phyloP scores from a whole-genome alignment of 495 filamentous ascomycete genomes.

The Parathielavia appendiculata region DNA sequence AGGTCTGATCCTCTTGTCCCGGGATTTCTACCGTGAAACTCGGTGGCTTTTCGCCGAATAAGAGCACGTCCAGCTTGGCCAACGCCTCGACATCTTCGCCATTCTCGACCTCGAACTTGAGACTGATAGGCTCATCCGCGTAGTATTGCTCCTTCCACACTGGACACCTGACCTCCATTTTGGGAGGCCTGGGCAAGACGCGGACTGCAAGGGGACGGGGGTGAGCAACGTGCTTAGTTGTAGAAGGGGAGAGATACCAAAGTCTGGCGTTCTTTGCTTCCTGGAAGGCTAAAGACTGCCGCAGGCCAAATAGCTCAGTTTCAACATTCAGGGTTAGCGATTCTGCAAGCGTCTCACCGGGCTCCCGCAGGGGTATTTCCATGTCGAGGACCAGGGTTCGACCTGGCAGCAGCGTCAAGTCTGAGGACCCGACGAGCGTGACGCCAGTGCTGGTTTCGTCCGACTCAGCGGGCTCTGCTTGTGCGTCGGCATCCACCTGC shows the following conservation, averaged over 20 bases:
- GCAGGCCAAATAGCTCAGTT: slow-evolving; percentile 62
- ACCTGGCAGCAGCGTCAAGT: slow-evolving; percentile 64
- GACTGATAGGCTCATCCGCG: slow-evolving; percentile 64
- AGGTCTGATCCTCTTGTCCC: slow-evolving; percentile 29
- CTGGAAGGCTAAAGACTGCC: slow-evolving; percentile 54
- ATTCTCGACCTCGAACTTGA: slow-evolving; percentile 70
- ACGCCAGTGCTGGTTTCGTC: slow-evolving; percentile 24
- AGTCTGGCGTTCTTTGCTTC: slow-evolving; percentile 36
- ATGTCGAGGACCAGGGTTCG: slow-evolving; percentile 67
- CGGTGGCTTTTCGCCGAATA: slow-evolving; percentile 59
- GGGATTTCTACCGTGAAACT: slow-evolving; percentile 39
- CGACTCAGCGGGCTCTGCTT: slow-evolving; percentile 26
- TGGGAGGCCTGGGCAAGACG: slow-evolving; percentile 85
- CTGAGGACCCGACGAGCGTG: slow-evolving; percentile 49
- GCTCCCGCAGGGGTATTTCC: slow-evolving; percentile 68
- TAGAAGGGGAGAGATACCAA: slow-evolving; percentile 53
- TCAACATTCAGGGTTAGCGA: slow-evolving; percentile 59
- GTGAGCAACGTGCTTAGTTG: slow-evolving; percentile 45
- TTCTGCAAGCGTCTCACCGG: slow-evolving; percentile 65
- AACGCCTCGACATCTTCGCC: slow-evolving; percentile 76
- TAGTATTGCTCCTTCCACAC: slow-evolving; percentile 68
- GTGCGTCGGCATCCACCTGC: slow-evolving; percentile 17
- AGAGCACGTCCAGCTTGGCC: slow-evolving; percentile 59
- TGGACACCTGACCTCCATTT: slow-evolving; percentile 67
- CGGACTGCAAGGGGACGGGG: slow-evolving; percentile 50